Evolutionary conservation across 176 grass and related monocot species (phyloP), one percentile per base, ranked within the genome.

Genomic region (Pontederia crassipes): DNA sequence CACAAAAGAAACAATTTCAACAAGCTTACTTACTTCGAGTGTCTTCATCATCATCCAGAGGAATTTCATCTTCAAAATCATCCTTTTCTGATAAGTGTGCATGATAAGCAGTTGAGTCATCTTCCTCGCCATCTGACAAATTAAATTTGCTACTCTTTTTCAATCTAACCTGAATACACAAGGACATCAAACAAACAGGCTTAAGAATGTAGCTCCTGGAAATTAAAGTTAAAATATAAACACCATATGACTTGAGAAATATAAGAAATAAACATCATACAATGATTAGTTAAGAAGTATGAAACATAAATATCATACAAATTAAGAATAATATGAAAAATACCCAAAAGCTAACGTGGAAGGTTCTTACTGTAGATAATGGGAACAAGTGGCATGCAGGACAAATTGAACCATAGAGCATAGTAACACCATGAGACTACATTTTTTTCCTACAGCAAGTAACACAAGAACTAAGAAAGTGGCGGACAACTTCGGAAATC

Each of bases 61-160:
- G 87, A 49, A 97, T 57, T 47, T 87, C 84, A 54, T 97, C 92
- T 65, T 88, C 81, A 80, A 97, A 97, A 83, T 97, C 87, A 85
- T 91, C 87, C 61, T 72, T 90, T 48, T 64, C 83, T 1, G 32
- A 77, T 13, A 32, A 58, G 29, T 57, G 66, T 26, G 17, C n/a
- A 35, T 59, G 63, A 74, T 66, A 72, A 51, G 57, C 52, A 63
- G 52, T 17, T 47, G 61, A 17, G 15, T 68, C 80, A 8, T 82
- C 79, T 16, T 91, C 87, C 60, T 96, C 91, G 1, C 75, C 83
- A 55, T 97, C 87, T 28, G 87, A 82, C 49, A 97, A 72, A 83
- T 91, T 88, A 74, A 78, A 97, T 79, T 91, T 97, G 67, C 77
- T 97, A 71, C 67, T 67, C 49, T 75, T 83, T 84, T 85, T 97